Percentiles rank a stretch among this genome's conserved stretches.
Evolutionary conservation across 768 basidiomycete genomes (phyloP).

Genomic region (Megacollybia marginata): DNA sequence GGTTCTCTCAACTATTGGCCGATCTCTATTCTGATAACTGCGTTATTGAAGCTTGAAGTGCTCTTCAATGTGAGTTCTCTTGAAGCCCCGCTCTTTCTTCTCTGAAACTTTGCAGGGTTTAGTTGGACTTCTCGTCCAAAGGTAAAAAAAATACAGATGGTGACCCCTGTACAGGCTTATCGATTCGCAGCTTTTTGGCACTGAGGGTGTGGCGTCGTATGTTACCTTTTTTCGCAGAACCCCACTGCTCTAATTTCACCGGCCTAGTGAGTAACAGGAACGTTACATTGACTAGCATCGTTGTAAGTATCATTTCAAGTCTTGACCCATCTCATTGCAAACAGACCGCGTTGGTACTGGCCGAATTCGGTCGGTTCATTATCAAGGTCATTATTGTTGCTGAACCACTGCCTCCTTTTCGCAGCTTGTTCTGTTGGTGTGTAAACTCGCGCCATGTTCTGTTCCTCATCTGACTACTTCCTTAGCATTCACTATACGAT

Average conservation of each 20-base stretch:
- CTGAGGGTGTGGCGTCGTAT: slow-evolving; percentile 37
- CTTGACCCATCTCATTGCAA: not conserved
- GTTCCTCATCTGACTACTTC: slow-evolving; percentile 1
- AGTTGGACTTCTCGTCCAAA: slow-evolving; percentile 49
- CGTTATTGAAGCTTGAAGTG: slow-evolving; percentile 38
- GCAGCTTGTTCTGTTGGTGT: slow-evolving; percentile 35
- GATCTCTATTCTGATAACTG: no score
- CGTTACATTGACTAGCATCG: slow-evolving; percentile 29
- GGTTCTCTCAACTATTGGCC: not conserved
- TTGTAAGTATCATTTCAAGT: slow-evolving; percentile 24
- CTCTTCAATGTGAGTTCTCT: slow-evolving; percentile 41
- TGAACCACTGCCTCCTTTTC: not conserved
- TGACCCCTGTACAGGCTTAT: slow-evolving; percentile 1
- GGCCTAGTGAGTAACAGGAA: slow-evolving; percentile 43
- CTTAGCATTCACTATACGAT: slow-evolving; percentile 38
- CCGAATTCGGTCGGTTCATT: slow-evolving; percentile 38
- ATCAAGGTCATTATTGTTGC: no score
- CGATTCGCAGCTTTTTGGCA: slow-evolving; percentile 28
- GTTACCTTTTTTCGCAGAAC: slow-evolving; percentile 7
- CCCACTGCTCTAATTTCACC: slow-evolving; percentile 1
- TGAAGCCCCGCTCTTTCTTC: not conserved
- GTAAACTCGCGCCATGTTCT: slow-evolving; percentile 5
- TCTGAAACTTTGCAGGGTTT: slow-evolving; percentile 29
- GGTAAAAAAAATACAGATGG: slow-evolving; percentile 19
- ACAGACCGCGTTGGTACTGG: slow-evolving; percentile 36